Base-by-base conservation (phyloP, 768 basidiomycete species). In the Boletus tylopilopsis region DNA sequence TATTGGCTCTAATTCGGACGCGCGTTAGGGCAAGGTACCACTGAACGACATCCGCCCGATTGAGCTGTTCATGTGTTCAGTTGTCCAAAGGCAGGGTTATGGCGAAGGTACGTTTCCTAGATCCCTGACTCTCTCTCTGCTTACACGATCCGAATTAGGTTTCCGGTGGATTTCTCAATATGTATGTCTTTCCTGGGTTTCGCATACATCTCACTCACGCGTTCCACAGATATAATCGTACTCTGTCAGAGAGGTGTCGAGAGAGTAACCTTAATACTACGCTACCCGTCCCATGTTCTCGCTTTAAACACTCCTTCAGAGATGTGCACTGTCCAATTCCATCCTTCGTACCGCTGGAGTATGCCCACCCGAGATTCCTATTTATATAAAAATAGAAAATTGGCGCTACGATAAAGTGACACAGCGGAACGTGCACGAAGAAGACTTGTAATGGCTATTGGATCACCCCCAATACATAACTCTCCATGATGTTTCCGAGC, bases 11-110 rank as follows among this genome's bases (percentile, higher is more conserved):
- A 41, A 65, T 34, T 15, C 42, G 27, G 23, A 24, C 18, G 19
- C 25, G 9, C 22, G 34, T 29, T 58, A 96, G 94, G 96, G 96
- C 68, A 98, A 98, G 71, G 90, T 96, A 33, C 95, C 94, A 52
- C 81, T 99, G 64, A 89, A 77, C 60, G 95, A 97, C 69, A 98
- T 98, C 59, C 84, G 96, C 52, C 96, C 96, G 16, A 97, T 99
- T 69, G 96, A 99, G 68, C 80, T 98, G 60, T 99, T 97, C 84
- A 99, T 99, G 96, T 97, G 94, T 76, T 98, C 96, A 13, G 96
- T 99, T 49, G 96, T 99, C 48, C 93, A 95, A 80, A 81, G 95
- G 69, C 94, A 96, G 71, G 95, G 95, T 42, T 98, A 99, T 68
- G 95, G 94, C 52, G 95, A 98, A 75, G 95, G 94, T 84, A 49